Evolutionary conservation across 2,329 filamentous ascomycete species (phyloP), one percentile per base, ranked within the genome.

Genomic region (Arthroderma sp.): DNA sequence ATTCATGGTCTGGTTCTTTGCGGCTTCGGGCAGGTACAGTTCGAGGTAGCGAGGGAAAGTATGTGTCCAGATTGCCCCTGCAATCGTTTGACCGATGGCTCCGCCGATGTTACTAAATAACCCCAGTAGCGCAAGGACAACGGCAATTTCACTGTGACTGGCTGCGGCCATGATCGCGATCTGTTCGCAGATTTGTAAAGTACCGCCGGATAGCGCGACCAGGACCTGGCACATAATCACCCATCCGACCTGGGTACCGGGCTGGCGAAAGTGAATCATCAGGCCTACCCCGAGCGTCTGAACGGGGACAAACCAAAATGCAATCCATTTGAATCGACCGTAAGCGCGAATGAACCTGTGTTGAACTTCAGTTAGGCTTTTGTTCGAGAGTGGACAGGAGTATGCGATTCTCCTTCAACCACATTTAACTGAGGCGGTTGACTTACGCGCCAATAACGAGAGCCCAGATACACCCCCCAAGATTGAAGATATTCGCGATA

Each of bases 141-240:
- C 53, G 9, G 73, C 71, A 10, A 75, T 60, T 47, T 75, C 64
- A 45, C 70, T 64, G 46, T 75, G 73, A 40, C 65, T 65, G 8
- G 70, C 69, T 3, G 70, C 66, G 1, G 71, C 66, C 55, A 78
- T 71, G 31, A 78, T 67, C 6, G 74, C 71, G 40, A 79, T 68
- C 52, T 79, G 70, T 52, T 72, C 63, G 49, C 66, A 65, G 50
- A 74, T 65, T 32, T 74, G 66, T 9, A 75, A 63, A 30, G 69
- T 69, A 47, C 68, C 68, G 9, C 71, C 71, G 11, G 65, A 65
- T 47, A 73, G 58, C 22, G 71, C 70, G 45, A 74, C 68, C 51
- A 75, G 63, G 48, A 74, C 65, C 52, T 74, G 71, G 47, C 66
- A 70, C 63, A 73, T 67, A 58, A 75, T 56, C 28, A 77, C 59